Evolutionary conservation across 305 asterid species (phyloP), one percentile per base, ranked within the genome.

Genomic region (Coffea humblotiana): DNA sequence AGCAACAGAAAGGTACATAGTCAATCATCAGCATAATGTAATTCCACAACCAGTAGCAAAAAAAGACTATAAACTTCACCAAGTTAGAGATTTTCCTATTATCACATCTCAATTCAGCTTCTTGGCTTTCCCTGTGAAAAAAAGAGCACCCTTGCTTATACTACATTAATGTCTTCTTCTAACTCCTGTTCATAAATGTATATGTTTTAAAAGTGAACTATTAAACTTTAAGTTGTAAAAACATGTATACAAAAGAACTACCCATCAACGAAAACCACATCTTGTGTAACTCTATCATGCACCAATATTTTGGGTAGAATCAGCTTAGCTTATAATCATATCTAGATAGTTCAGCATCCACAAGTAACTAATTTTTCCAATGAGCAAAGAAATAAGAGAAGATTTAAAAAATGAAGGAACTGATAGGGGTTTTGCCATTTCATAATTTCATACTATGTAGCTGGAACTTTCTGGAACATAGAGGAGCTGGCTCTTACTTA

Each of bases 21-120:
- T 78, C 79, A 83, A 74, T 70, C 56, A 74, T 43, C 76, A 74
- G 63, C 66, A 60, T 71, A 75, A 67, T 78, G 71, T 32, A 72
- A 74, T 64, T 54, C 32, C 54, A 87, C 65, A 65, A 64, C 77
- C 81, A 71, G 72, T 48, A 85, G 40, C 32, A 40, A 21, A 67
- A 67, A 47, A 75, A 77, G 48, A 6, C 72, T 43, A 52, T 21
- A 67, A 27, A 71, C 60, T 69, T 58, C 8, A 16, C 48, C 15
- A 21, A 8, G 0, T 60, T 32, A 9, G 52, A 72, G 29, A 64
- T 51, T 40, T 32, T 29, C 74, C 74, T 32, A 61, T 19, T 52
- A 64, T 67, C 51, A 61, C 16, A 61, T 61, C 25, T 3, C 35
- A 23, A 9, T 61, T 61, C 25, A 8, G 67, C 11, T 61, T 61